phyloP scores from a whole-genome alignment of 2,329 filamentous ascomycete genomes.

The Alternaria hordeiaustralica region DNA sequence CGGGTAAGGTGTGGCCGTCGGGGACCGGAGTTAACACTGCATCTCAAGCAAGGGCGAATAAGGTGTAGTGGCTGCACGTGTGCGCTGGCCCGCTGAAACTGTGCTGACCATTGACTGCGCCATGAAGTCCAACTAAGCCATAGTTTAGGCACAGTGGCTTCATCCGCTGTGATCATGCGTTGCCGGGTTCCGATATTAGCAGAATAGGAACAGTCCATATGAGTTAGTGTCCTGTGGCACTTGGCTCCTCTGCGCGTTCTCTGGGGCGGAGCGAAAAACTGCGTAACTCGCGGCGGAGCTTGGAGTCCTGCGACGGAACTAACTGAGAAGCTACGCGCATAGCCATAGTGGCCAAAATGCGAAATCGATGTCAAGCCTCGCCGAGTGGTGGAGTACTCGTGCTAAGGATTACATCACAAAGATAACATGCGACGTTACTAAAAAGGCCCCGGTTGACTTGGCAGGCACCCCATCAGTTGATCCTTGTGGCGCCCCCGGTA shows the following conservation, averaged over 20 bases:
- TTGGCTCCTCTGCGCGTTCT: not conserved
- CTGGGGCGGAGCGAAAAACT: not conserved
- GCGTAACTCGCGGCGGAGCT: not conserved
- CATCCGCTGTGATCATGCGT: not conserved
- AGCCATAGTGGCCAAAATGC: not conserved
- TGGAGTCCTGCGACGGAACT: not conserved
- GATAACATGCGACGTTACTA: not conserved
- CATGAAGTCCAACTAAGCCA: not conserved
- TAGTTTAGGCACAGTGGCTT: not conserved
- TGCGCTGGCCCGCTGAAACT: not conserved
- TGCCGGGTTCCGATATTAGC: constrained; percentile 1
- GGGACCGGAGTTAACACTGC: not conserved
- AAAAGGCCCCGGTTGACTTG: not conserved
- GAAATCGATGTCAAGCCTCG: not conserved
- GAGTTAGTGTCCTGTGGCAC: not conserved
- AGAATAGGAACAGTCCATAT: not conserved
- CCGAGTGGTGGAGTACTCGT: not conserved
- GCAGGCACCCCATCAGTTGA: not conserved
- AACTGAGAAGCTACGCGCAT: not conserved
- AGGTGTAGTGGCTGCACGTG: not conserved
- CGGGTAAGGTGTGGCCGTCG: not conserved
- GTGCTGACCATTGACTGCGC: not conserved
- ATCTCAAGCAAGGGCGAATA: not conserved
- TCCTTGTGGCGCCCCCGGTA: not conserved
- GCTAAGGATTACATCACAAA: not conserved